phyloP scores from a whole-genome alignment of 2,329 filamentous ascomycete genomes.

The Sclerotinia minor region DNA sequence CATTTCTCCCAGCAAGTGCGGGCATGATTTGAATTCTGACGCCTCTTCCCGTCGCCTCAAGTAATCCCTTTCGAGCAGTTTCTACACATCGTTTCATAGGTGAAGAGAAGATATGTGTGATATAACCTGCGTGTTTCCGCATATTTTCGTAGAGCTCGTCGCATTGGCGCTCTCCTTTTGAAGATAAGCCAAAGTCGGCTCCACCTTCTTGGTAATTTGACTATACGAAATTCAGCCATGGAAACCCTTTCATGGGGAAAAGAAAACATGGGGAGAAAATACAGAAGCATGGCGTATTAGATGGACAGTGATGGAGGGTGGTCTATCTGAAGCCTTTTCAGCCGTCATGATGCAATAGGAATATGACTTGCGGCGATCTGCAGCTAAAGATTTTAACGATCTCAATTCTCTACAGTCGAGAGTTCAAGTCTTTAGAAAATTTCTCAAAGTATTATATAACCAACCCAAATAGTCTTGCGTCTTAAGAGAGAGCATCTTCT shows the following conservation, averaged over 20 bases:
- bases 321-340: neutral
- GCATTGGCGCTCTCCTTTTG: slow-evolving; percentile 1
- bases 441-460: neutral
- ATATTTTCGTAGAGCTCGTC: slow-evolving; percentile 4
- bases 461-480: neutral
- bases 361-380: neutral
- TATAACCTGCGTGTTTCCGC: slow-evolving; percentile 1
- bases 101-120: slow-evolving; percentile 13
- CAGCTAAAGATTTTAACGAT: neutral
- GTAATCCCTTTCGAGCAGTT: slow-evolving; percentile 16
- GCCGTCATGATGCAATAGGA: neutral
- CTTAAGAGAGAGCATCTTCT: neutral
- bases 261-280: neutral
- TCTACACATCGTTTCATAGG: slow-evolving; percentile 10
- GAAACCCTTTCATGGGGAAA: accelerated
- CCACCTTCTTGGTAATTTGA: neutral
- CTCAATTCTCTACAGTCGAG: neutral
- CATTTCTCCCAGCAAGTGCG: slow-evolving; percentile 1
- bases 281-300: neutral
- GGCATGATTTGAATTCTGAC: neutral
- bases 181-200: neutral
- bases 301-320: neutral
- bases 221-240: neutral
- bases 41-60: neutral
- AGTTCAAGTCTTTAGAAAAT: neutral